A percentile compares a stretch with the other conserved stretches of the same genome.
Evolutionary conservation across 1,139 yeast genomes (phyloP).

Genomic region (Taphrina wiesneri): DNA sequence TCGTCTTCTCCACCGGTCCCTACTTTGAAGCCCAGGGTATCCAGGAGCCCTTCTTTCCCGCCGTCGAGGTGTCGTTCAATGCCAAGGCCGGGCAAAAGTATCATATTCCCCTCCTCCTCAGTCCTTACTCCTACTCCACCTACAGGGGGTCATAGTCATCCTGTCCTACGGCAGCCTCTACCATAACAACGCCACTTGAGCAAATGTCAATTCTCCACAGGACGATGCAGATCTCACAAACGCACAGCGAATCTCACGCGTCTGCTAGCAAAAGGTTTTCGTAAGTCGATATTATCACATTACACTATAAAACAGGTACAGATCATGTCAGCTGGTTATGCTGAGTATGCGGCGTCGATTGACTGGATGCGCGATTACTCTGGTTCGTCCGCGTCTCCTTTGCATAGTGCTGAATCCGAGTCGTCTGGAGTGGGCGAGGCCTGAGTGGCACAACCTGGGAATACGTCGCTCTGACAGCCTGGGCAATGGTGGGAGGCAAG

Average conservation of each 20-base stretch:
- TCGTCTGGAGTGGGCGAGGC: background rate
- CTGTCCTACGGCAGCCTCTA: too few relatives aligned
- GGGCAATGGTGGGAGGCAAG: slow-evolving; percentile 25
- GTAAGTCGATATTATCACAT: too few relatives aligned
- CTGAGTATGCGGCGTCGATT: background rate
- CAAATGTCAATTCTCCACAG: too few relatives aligned
- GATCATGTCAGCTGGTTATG: background rate
- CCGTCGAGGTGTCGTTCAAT: slow-evolving; percentile 35
- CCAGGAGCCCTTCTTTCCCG: slow-evolving; percentile 38
- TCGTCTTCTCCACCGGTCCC: slow-evolving; percentile 30
- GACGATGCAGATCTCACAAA: too few relatives aligned
- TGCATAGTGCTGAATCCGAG: background rate
- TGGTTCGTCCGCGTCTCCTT: background rate
- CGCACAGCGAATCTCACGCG: too few relatives aligned
- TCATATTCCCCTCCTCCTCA: slow-evolving; percentile 78
- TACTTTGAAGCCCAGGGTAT: slow-evolving; percentile 26
- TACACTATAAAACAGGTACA: too few relatives aligned
- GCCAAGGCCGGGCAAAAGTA: slow-evolving; percentile 55
- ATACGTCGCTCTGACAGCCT: slow-evolving; percentile 18
- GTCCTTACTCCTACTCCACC: slow-evolving; percentile 85
- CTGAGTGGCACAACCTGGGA: background rate
- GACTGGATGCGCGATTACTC: background rate
- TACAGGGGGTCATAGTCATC: slow-evolving; percentile 67
- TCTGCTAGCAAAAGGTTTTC: too few relatives aligned
- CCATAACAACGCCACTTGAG: too few relatives aligned